Evolutionary conservation across 345 rosid species (phyloP).

Genomic region (Dipteronia dyeriana): DNA sequence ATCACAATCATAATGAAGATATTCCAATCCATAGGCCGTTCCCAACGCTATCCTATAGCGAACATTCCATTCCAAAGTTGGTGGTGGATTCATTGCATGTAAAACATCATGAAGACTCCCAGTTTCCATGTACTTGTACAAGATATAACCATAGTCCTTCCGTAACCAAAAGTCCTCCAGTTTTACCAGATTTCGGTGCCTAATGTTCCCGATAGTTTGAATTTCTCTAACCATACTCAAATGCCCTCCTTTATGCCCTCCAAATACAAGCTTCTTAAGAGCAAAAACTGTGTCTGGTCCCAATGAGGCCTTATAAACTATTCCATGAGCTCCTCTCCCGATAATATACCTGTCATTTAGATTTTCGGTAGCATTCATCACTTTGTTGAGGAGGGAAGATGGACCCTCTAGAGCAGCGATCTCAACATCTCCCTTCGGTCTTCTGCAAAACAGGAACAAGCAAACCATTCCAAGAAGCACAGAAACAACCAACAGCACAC

Average conservation of each 20-base stretch:
- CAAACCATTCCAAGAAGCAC: constrained; percentile 41
- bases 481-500: constrained; percentile 28
- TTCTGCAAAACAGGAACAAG: constrained; percentile 29
- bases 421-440: constrained; percentile 38
- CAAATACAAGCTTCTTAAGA: constrained; percentile 54
- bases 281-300: constrained; percentile 52
- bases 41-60: constrained; percentile 67
- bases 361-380: constrained; percentile 70
- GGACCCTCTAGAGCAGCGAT: constrained; percentile 46
- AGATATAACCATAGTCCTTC: constrained; percentile 63
- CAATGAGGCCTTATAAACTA: constrained; percentile 63
- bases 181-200: constrained; percentile 72
- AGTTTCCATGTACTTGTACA: constrained; percentile 67
- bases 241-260: constrained; percentile 46
- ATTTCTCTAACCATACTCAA: constrained; percentile 67
- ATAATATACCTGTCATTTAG: constrained; percentile 58
- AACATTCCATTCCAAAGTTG: constrained; percentile 53
- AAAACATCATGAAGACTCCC: constrained; percentile 73
- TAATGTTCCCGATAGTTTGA: constrained; percentile 55
- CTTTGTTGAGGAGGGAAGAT: constrained; percentile 50
- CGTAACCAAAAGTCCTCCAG: constrained; percentile 81
- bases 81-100: constrained; percentile 35
- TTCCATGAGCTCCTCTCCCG: constrained; percentile 84
- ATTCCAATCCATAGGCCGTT: constrained; percentile 70
- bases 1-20: constrained; percentile 77